Conservation (phyloP, 352 stramenopile species). For the Globisporangium solare region DNA sequence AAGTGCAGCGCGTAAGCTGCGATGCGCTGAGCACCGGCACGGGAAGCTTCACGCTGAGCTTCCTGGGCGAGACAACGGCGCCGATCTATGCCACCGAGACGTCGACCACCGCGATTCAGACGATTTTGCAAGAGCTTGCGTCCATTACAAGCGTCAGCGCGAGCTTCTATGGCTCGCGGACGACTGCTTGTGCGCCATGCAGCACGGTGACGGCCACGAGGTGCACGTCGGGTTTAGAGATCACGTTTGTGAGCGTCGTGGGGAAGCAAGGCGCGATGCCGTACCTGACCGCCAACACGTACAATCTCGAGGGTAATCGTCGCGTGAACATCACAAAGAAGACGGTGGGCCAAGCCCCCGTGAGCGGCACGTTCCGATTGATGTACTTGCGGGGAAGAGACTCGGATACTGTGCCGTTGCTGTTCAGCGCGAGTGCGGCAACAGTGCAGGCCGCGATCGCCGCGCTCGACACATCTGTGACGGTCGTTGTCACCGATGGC, state of each 20-base stretch:
- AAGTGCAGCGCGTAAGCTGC: constrained; percentile 91
- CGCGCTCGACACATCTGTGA: constrained; percentile 78
- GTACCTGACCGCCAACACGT: constrained; percentile 76
- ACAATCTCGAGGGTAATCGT: constrained; percentile 84
- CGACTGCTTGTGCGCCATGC: constrained; percentile 75
- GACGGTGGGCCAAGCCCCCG: constrained; percentile 75
- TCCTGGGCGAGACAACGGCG: constrained; percentile 85
- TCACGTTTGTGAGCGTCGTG: constrained; percentile 87
- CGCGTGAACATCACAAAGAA: constrained; percentile 82
- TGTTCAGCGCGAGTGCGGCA: constrained; percentile 37
- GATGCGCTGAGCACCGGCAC: constrained; percentile 70
- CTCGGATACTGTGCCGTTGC: constrained; percentile 61
- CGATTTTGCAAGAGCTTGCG: constrained; percentile 86
- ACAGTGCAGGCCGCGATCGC: constrained; percentile 69
- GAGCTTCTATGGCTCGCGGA: constrained; percentile 42
- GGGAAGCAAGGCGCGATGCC: constrained; percentile 86
- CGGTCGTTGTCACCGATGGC: constrained; percentile 64
- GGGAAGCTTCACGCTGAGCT: constrained; percentile 84
- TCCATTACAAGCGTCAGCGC: constrained; percentile 86
- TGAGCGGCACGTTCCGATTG: constrained; percentile 90
- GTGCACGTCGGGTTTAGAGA: constrained; percentile 70
- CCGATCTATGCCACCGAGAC: constrained; percentile 84
- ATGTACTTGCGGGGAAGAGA: constrained; percentile 82
- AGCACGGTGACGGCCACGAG: constrained; percentile 20
- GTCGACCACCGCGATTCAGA: constrained; percentile 65